Evolutionary conservation across 2,329 filamentous ascomycete genomes (phyloP).

Genomic region (Sporothrix dimorphospora): DNA sequence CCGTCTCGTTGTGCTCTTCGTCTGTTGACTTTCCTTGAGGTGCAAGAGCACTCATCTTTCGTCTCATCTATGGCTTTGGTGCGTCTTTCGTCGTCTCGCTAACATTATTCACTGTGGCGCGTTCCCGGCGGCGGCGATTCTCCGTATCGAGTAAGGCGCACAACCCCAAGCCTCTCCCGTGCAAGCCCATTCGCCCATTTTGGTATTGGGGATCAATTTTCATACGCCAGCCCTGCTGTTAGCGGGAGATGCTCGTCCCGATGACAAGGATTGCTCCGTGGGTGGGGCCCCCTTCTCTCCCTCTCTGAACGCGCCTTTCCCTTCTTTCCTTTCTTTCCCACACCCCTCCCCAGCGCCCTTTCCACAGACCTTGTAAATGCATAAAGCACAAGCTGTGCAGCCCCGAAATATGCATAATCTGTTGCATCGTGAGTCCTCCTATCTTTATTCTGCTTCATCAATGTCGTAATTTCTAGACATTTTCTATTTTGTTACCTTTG

Average conservation of each 20-base stretch:
- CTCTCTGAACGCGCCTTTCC: no score
- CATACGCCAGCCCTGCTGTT: slow-evolving; percentile 10
- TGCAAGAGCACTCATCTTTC: no score
- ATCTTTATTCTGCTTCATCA: neutral
- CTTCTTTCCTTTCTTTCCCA: neutral
- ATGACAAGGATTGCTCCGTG: slow-evolving; percentile 10
- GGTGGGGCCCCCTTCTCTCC: no score
- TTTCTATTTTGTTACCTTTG: neutral
- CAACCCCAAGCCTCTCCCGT: neutral
- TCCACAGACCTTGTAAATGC: neutral
- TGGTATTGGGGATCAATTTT: neutral
- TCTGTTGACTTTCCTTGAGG: neutral
- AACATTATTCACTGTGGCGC: no score
- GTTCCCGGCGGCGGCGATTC: neutral
- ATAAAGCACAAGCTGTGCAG: neutral
- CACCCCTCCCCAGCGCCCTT: neutral
- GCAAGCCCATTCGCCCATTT: slow-evolving; percentile 5
- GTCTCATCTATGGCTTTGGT: neutral
- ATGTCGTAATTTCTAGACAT: neutral
- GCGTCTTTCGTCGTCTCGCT: neutral
- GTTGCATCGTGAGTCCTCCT: neutral
- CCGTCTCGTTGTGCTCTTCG: neutral
- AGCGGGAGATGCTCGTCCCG: slow-evolving; percentile 27
- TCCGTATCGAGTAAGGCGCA: slow-evolving; percentile 14
- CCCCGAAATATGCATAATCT: neutral